These are phyloP conservation scores for Xenoacremonium recifei DNA, from an alignment of 2,329 filamentous ascomycete genomes.

Conservation along the genomic window DNA sequence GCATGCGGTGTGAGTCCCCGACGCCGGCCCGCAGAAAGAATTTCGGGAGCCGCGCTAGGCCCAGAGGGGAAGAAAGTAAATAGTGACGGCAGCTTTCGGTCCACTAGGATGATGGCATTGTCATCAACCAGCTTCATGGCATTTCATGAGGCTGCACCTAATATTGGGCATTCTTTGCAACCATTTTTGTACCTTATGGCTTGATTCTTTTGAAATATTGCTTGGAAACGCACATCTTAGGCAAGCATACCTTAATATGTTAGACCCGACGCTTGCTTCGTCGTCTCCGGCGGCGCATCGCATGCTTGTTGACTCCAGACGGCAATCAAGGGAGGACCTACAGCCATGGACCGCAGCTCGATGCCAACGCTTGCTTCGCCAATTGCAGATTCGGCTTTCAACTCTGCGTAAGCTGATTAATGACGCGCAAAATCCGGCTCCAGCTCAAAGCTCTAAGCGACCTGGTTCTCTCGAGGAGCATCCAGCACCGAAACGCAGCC, in stretches of 20 bases:
- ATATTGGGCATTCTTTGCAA: background rate
- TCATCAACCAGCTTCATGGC: too few relatives aligned
- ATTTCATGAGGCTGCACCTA: too few relatives aligned
- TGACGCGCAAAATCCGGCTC: conserved; percentile 14
- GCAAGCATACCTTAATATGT: background rate
- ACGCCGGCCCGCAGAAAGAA: background rate
- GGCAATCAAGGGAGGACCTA: conserved; percentile 9
- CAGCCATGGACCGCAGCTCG: conserved; percentile 47
- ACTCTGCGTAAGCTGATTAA: conserved; percentile 35
- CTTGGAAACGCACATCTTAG: background rate
- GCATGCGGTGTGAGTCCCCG: background rate
- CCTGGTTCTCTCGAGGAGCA: conserved; percentile 4
- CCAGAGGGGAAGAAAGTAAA: conserved; percentile 32
- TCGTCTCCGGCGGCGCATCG: conserved; percentile 16
- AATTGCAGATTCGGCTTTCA: conserved; percentile 43
- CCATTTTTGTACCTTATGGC: too few relatives aligned
- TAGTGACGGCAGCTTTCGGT: conserved; percentile 7
- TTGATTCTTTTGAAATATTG: background rate
- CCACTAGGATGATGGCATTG: too few relatives aligned
- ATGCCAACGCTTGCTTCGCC: conserved; percentile 46
- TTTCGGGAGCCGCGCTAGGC: conserved; percentile 18
- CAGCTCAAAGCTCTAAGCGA: conserved; percentile 20
- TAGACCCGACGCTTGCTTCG: conserved; percentile 3
- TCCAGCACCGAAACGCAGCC: conserved; percentile 24
- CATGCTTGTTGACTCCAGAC: conserved; percentile 2